A percentile compares a stretch with the other conserved stretches of the same genome.
phyloP scores from a whole-genome alignment of 768 basidiomycete genomes.

The Floccularia luteovirens region DNA sequence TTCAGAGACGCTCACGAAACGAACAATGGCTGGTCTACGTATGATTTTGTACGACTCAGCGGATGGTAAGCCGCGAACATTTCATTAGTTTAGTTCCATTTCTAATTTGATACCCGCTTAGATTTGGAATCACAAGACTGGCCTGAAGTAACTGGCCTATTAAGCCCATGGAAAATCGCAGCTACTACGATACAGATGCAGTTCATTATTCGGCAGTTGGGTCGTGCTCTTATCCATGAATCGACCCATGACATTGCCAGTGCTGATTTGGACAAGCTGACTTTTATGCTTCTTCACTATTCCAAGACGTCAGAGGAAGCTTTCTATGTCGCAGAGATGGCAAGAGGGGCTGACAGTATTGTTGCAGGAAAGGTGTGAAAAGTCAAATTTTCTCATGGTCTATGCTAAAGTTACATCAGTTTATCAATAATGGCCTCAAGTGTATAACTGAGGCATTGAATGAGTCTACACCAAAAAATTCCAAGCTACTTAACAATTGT shows the following conservation, averaged over 20 bases:
- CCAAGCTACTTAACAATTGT: conserved; percentile 9
- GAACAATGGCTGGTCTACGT: conserved; percentile 58
- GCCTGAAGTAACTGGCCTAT: conserved; percentile 53
- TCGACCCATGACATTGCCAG: conserved; percentile 47
- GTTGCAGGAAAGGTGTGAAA: conserved; percentile 60
- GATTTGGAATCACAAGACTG: conserved; percentile 50
- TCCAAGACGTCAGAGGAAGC: conserved; percentile 75
- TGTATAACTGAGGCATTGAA: conserved; percentile 52
- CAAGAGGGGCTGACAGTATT: conserved; percentile 54
- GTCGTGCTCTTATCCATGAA: conserved; percentile 56
- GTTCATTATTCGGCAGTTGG: conserved; percentile 67
- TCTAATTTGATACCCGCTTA: conserved; percentile 6
- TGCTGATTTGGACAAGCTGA: conserved; percentile 57
- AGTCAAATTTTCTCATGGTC: background rate
- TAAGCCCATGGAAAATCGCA: conserved; percentile 81
- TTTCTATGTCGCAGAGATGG: conserved; percentile 79
- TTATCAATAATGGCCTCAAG: conserved; percentile 67
- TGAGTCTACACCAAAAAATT: conserved; percentile 19
- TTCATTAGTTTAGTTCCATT: background rate
- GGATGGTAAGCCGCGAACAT: conserved; percentile 32
- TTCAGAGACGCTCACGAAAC: conserved; percentile 47
- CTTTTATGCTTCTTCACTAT: conserved; percentile 60
- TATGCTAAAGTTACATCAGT: conserved; percentile 28
- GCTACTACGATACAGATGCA: conserved; percentile 78
- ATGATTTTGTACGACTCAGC: conserved; percentile 61